Evolutionary conservation across 257 asterid genomes (phyloP).

Genomic region (Eucommia ulmoides): DNA sequence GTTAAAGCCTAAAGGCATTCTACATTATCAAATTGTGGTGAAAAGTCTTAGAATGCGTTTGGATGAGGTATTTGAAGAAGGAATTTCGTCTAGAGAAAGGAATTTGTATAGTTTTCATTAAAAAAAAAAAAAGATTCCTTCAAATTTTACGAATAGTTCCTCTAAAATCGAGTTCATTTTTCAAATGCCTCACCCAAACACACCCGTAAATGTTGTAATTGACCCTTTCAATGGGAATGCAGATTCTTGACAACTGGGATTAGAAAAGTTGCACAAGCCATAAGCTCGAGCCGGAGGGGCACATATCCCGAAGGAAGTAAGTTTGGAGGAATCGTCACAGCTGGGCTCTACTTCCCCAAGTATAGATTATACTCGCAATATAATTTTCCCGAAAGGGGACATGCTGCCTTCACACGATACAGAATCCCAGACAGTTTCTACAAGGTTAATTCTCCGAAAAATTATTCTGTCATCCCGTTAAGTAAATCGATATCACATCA

Average conservation of each 20-base stretch:
- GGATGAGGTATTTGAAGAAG: too few relatives aligned
- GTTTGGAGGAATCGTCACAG: not conserved
- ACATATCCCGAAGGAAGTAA: not conserved
- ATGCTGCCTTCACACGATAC: not conserved
- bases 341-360: not conserved
- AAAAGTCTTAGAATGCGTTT: too few relatives aligned
- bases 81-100: too few relatives aligned
- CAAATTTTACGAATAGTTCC: too few relatives aligned
- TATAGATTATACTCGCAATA: slow-evolving; percentile 1
- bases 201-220: too few relatives aligned
- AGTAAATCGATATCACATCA: not conserved
- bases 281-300: not conserved
- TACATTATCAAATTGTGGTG: too few relatives aligned
- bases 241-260: not conserved
- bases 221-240: not conserved
- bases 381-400: not conserved
- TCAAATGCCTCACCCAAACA: too few relatives aligned
- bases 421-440: not conserved
- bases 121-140: too few relatives aligned
- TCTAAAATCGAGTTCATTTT: too few relatives aligned
- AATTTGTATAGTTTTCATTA: too few relatives aligned
- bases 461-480: not conserved
- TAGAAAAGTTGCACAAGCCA: not conserved
- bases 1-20: too few relatives aligned
- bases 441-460: not conserved